A percentile compares a stretch with the other conserved stretches of the same genome.
Conservation (phyloP, 768 basidiomycete species). For the Sistotremastrum niveocremeum region DNA sequence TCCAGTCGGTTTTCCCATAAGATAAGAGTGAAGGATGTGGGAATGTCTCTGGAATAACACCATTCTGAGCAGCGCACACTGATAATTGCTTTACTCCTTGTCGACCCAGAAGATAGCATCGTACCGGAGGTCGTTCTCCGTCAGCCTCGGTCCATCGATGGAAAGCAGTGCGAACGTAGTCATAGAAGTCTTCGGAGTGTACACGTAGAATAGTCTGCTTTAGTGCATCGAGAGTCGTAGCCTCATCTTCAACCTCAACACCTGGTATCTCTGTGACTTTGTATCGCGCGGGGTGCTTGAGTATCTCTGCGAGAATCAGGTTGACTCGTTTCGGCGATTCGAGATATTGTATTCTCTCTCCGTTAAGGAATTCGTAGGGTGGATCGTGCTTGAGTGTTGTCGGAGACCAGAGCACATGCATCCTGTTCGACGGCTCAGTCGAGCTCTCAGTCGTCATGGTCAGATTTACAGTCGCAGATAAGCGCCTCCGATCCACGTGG, state of each 20-base stretch:
- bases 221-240: conserved; percentile 4
- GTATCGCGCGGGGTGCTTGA: neutral
- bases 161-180: conserved; percentile 17
- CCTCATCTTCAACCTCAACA: conserved; percentile 6
- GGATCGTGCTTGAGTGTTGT: conserved; percentile 12
- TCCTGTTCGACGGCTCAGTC: too few species aligned
- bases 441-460: too few species aligned
- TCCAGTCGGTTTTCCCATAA: neutral
- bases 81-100: too few species aligned
- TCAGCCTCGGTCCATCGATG: conserved; percentile 16
- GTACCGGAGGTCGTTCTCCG: conserved; percentile 11
- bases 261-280: neutral
- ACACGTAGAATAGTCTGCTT: conserved; percentile 9
- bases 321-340: conserved; percentile 17
- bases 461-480: too few species aligned
- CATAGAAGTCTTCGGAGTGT: conserved; percentile 15
- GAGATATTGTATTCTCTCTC: conserved; percentile 14
- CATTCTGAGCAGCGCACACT: conserved; percentile 7
- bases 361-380: conserved; percentile 18
- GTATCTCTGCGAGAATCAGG: conserved; percentile 8
- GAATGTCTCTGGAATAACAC: conserved; percentile 21
- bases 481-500: too few species aligned
- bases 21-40: conserved; percentile 11
- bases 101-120: neutral
- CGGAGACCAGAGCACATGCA: too few species aligned